Evolutionary conservation across 1,139 yeast species (phyloP).

Genomic region (Yamadazyma songkhlaensis): DNA sequence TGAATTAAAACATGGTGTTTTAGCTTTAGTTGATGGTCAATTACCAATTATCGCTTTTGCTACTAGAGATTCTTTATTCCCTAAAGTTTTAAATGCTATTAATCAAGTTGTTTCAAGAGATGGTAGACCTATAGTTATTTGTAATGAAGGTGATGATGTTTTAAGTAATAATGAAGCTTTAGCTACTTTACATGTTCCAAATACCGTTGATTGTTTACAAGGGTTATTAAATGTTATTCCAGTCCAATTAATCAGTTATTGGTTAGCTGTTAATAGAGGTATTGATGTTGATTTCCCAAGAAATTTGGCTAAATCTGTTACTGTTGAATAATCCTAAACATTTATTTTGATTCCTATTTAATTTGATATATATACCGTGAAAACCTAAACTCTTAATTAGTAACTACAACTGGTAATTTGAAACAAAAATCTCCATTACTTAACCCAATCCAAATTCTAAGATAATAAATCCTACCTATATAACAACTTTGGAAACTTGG

Average conservation of each 20-base stretch:
- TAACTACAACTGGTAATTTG: constrained; percentile 6
- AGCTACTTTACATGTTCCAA: constrained; percentile 84
- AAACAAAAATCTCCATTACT: constrained; percentile 18
- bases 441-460: constrained; percentile 27
- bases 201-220: constrained; percentile 95
- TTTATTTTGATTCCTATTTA: neutral
- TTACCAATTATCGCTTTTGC: constrained; percentile 95
- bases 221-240: constrained; percentile 95
- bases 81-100: constrained; percentile 93
- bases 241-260: constrained; percentile 92
- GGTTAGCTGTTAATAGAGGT: constrained; percentile 95
- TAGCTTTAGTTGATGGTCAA: constrained; percentile 92
- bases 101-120: constrained; percentile 97
- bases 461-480: constrained; percentile 33
- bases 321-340: constrained; percentile 63
- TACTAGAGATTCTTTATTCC: constrained; percentile 95
- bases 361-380: neutral
- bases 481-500: constrained; percentile 42
- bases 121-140: constrained; percentile 92
- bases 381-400: neutral
- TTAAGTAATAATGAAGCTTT: constrained; percentile 53
- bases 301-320: constrained; percentile 96
- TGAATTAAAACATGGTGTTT: constrained; percentile 96
- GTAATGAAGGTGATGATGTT: constrained; percentile 81
- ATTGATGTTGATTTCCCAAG: constrained; percentile 98